These are phyloP conservation scores for Podaxis sp. DNA, from an alignment of 768 basidiomycete genomes.

Conservation along the genomic window DNA sequence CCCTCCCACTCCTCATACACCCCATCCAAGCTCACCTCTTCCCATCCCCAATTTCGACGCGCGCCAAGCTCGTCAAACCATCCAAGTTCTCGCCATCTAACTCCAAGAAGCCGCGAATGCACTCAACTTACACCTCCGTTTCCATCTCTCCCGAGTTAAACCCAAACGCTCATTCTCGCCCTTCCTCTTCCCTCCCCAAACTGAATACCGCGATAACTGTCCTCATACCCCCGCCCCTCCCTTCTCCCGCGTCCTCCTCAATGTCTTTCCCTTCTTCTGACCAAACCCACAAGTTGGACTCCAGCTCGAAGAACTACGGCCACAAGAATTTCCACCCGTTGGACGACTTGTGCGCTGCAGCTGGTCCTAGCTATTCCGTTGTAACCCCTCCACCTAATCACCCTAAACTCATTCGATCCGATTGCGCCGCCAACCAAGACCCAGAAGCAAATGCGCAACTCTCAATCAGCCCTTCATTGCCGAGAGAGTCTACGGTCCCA, in stretches of 20 bases:
- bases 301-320: background rate
- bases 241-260: constrained; percentile 10
- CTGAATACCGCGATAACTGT: constrained; percentile 2
- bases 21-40: background rate
- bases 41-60: background rate
- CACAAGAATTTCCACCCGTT: background rate
- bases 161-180: background rate
- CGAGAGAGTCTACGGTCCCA: background rate
- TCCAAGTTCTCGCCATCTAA: background rate
- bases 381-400: background rate
- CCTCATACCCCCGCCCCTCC: constrained; percentile 5
- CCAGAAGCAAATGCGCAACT: background rate
- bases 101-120: background rate
- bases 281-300: background rate
- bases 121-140: background rate
- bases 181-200: constrained; percentile 1
- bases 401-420: background rate
- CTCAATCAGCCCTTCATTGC: background rate
- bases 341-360: background rate
- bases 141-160: background rate
- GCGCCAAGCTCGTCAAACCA: background rate
- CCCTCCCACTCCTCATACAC: constrained; percentile 1
- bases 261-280: constrained; percentile 1
- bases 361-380: background rate
- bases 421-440: background rate